Base-by-base conservation (phyloP, 2,329 filamentous ascomycete genomes). In the Neopestalotiopsis rosae region DNA sequence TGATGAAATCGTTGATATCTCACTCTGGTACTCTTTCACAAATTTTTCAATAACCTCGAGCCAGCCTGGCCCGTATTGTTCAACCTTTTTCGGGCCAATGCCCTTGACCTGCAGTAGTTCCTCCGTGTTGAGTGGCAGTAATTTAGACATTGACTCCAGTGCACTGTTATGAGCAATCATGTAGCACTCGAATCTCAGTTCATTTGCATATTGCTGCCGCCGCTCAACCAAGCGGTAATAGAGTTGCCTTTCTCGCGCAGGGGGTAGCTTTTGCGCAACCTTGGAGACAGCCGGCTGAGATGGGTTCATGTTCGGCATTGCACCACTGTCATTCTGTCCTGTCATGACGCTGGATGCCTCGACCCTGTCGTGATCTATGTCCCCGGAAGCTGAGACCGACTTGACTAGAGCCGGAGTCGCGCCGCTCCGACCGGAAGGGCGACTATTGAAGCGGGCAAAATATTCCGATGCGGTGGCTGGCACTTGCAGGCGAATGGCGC, bases 61-160 rank as follows among this genome's bases (percentile, higher is more conserved):
- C 61, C 67, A 68, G 2, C 40, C 7, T 1, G 38, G 49, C 30
- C 67, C 67, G 32, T 69, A 69, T 32, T 61, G 30, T n/a, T 69
- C 30, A 4, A 20, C 63, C 63, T 66, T 66, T 28, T 30, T 38
- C 4, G 34, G 62, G 17, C 67, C 67, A 38, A 66, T 62, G 12
- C 67, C 67, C n/a, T 52, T 61, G 13, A 69, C 20, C 42, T 13
- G 28, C 30, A 61, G 57, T n/a, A 69, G n/a, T 1, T 42, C 34
- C 17, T 61, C 17, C 52, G n/a, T 42, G 5, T 57, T 66, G n/a
- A 62, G 52, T 7, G 67, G 67, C 13, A 56, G 63, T 9, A 17
- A 38, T 12, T n/a, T 12, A 28, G 57, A 56, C 17, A 69, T 17
- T 4, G n/a, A 40, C 30, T 69, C 63, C 38, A 69, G 52, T 4